A percentile compares a stretch with the other conserved stretches of the same genome.
These are phyloP conservation scores for Lotmaria passim DNA, from an alignment of 208 protist species.

Conservation along the genomic window DNA sequence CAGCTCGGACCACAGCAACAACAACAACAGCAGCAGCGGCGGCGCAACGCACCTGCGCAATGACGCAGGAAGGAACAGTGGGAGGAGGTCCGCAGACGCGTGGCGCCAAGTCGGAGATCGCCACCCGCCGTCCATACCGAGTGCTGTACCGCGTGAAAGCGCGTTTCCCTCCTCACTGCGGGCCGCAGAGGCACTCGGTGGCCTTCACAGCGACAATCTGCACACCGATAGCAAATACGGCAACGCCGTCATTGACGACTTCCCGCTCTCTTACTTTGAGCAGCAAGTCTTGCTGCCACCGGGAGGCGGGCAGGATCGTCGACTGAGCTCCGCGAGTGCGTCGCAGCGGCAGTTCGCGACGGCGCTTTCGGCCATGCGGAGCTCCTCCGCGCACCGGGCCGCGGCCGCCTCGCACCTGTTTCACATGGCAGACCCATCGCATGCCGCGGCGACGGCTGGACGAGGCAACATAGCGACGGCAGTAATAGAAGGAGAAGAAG, in stretches of 20 bases:
- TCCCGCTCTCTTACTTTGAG: constrained; percentile 39
- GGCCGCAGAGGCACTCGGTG: background rate
- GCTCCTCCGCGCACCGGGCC: background rate
- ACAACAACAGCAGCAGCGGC: background rate
- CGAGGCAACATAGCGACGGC: background rate
- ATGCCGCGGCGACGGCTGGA: background rate
- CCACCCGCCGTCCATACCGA: background rate
- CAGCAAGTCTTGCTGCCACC: constrained; percentile 58
- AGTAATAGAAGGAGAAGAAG: background rate
- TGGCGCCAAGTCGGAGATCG: background rate
- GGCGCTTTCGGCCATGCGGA: background rate
- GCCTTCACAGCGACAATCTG: background rate
- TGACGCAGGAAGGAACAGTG: too few species aligned
- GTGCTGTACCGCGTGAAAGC: background rate
- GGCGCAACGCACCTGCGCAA: background rate
- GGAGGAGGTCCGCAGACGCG: too few species aligned
- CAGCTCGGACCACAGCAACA: background rate
- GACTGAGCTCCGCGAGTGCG: background rate
- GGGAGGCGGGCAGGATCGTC: constrained; percentile 44
- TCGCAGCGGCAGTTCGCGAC: background rate
- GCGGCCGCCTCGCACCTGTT: background rate
- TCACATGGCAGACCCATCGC: background rate
- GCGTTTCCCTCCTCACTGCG: constrained; percentile 6
- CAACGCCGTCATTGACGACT: constrained; percentile 6
- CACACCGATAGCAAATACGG: background rate